Conservation (phyloP, 768 basidiomycete genomes). For the Suillus americanus region DNA sequence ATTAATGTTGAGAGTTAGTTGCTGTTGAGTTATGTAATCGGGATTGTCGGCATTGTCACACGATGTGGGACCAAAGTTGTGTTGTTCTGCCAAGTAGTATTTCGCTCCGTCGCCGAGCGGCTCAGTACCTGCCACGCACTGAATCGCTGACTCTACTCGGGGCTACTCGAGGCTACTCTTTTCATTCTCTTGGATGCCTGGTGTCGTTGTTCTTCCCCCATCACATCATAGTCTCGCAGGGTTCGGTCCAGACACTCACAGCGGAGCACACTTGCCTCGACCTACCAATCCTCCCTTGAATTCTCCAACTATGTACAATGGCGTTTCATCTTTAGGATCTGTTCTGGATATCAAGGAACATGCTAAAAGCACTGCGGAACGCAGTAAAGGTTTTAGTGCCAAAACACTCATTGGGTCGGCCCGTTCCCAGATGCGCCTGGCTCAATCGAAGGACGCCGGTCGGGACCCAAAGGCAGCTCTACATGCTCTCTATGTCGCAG, state of each 20-base stretch:
- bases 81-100: constrained; percentile 11
- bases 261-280: constrained; percentile 16
- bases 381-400: constrained; percentile 59
- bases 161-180: background rate
- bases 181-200: constrained; percentile 38
- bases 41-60: background rate
- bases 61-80: background rate
- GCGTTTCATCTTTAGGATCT: constrained; percentile 23
- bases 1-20: background rate
- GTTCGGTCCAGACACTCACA: constrained; percentile 29
- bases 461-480: constrained; percentile 66
- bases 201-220: constrained; percentile 39
- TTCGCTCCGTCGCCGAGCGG: constrained; percentile 1
- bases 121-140: constrained; percentile 5
- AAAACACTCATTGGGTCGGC: constrained; percentile 63
- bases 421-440: constrained; percentile 52
- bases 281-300: background rate
- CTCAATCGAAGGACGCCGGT: constrained; percentile 49
- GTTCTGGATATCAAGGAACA: constrained; percentile 49
- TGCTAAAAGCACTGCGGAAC: constrained; percentile 47
- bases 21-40: constrained; percentile 1
- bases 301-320: constrained; percentile 41
- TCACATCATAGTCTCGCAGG: constrained; percentile 28
- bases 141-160: constrained; percentile 3
- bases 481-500: constrained; percentile 59